phyloP scores from a whole-genome alignment of 345 rosid genomes.

The Zanthoxylum bungeanum region DNA sequence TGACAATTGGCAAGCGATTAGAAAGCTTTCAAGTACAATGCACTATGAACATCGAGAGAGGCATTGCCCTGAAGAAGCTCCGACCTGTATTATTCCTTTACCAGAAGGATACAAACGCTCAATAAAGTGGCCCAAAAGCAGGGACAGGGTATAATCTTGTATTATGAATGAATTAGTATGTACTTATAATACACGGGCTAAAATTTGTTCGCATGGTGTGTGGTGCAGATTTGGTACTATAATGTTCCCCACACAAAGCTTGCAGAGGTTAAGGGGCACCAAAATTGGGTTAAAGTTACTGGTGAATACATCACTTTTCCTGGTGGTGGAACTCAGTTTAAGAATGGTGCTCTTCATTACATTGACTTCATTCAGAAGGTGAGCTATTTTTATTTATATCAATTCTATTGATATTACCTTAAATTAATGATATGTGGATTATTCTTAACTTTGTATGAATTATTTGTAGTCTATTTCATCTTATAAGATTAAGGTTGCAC shows the following conservation, averaged over 20 bases:
- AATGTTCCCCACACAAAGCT: conserved; percentile 69
- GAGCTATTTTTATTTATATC: conserved; percentile 7
- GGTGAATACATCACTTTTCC: conserved; percentile 58
- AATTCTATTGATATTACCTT: too few species aligned
- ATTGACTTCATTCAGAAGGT: conserved; percentile 47
- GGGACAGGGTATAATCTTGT: conserved; percentile 53
- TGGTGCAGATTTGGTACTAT: conserved; percentile 64
- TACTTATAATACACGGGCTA: conserved; percentile 3
- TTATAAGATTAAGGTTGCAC: too few species aligned
- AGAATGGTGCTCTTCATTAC: conserved; percentile 52
- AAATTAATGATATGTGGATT: not conserved
- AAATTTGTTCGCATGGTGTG: conserved; percentile 14
- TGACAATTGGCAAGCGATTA: conserved; percentile 74
- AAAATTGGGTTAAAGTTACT: conserved; percentile 65
- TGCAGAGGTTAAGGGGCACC: conserved; percentile 69
- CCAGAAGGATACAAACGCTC: conserved; percentile 74
- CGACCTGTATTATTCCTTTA: conserved; percentile 74
- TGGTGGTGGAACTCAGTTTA: conserved; percentile 60
- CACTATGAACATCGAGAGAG: conserved; percentile 95
- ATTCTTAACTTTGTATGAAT: not conserved
- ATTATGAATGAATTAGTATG: not conserved
- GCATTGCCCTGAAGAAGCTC: conserved; percentile 85
- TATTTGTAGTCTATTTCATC: conserved; percentile 1
- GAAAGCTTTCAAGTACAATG: conserved; percentile 56
- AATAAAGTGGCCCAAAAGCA: conserved; percentile 85